Base-by-base conservation (phyloP, 2,329 filamentous ascomycete genomes). In the Coniosporium tulheliwenetii region DNA sequence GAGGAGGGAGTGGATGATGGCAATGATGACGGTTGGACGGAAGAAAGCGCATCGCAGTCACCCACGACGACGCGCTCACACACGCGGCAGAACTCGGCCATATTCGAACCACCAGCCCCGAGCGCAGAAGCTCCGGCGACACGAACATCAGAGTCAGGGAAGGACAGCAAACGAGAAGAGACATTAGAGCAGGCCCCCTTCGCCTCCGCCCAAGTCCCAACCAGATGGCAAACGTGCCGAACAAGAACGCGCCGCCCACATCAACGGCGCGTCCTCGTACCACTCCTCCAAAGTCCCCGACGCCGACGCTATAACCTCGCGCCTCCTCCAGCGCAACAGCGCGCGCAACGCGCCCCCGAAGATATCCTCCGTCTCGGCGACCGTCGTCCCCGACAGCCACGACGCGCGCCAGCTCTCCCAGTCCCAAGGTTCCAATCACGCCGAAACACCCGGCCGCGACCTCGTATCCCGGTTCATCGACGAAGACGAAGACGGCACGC, bases 241-340 rank as follows among this genome's bases (percentile, higher is more conserved):
- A 35, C 12, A 35, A n/a, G 12, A 8, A 35, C 12, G 12, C 12
- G 32, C 32, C 32, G 14, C 36, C 15, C 35, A 14, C 13, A 43
- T 52, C 10, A 61, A 56, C 45, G 56, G 55, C 13, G 47, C 52
- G 36, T 52, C 47, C 44, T 51, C 56, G 29, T 52, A 57, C 39
- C 50, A 55, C 30, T 53, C 59, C 40, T 56, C 57, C 30, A 48
- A 56, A 30, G 56, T 56, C 16, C 58, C 61, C 31, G 77, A 79
- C 51, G 78, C 75, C 44, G 73, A 77, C 49, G 74, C 79, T 45
- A 70, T 83, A 39, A 83, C 79, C 5, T 77, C 78, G 29, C 70
- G 77, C 43, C 59, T 84, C 32, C 66, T 85, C 2, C 73, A 80
- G 52, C 71, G 79, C 48, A 75, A 68, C 8, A 70, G 75, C 0